Evolutionary conservation across 768 basidiomycete species (phyloP).

Genomic region (Boletus pseudopeckii): DNA sequence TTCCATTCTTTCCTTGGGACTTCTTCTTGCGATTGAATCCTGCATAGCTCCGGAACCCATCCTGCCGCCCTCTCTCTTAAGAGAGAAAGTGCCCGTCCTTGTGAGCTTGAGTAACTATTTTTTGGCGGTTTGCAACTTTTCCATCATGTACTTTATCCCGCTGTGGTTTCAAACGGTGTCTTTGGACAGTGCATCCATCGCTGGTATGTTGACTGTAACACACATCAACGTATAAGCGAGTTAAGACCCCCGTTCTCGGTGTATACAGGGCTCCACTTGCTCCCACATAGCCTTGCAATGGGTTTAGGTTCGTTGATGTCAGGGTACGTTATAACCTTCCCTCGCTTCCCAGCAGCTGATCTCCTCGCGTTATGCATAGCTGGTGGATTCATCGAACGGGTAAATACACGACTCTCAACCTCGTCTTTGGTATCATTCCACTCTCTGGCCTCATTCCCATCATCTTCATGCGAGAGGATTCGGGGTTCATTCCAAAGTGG

Average conservation of each 20-base stretch:
- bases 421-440: constrained; percentile 11
- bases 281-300: constrained; percentile 15
- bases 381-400: constrained; percentile 12
- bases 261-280: constrained; percentile 9
- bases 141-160: constrained; percentile 13
- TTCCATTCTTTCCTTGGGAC: constrained; percentile 5
- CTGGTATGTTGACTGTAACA: constrained; percentile 1
- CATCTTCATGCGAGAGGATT: constrained; percentile 7
- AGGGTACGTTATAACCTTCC: background rate
- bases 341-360: background rate
- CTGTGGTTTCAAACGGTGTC: constrained; percentile 16
- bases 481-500: constrained; percentile 7
- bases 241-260: background rate
- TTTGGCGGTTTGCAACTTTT: constrained; percentile 10
- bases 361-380: background rate
- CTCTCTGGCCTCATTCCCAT: constrained; percentile 10
- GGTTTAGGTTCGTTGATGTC: constrained; percentile 8
- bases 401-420: constrained; percentile 7
- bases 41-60: constrained; percentile 8
- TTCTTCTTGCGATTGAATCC: constrained; percentile 8
- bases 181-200: constrained; percentile 7
- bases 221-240: background rate
- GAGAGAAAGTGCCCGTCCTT: constrained; percentile 5
- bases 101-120: constrained; percentile 9
- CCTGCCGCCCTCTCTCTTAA: constrained; percentile 7